phyloP scores from a whole-genome alignment of 2,329 filamentous ascomycete species.

The Talaromyces pinophilus region DNA sequence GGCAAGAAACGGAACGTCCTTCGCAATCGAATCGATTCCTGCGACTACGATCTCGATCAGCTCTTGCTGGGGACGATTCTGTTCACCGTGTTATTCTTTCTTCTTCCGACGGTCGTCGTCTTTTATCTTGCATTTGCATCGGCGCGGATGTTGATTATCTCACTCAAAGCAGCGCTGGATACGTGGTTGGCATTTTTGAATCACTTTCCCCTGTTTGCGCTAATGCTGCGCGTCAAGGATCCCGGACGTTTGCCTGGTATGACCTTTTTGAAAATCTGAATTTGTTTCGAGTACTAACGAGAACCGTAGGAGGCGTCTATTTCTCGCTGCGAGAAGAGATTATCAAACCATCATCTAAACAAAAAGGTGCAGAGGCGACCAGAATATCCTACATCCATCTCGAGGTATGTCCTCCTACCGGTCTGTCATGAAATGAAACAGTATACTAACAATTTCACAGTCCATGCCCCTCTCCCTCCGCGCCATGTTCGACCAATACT shows the following conservation, averaged over 20 bases:
- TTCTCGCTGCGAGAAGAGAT: slow-evolving; percentile 84
- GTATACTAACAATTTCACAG: slow-evolving; percentile 45
- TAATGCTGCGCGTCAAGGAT: slow-evolving; percentile 96
- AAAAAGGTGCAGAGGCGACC: slow-evolving; percentile 51
- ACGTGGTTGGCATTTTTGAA: slow-evolving; percentile 91
- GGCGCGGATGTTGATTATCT: slow-evolving; percentile 92
- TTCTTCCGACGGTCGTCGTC: slow-evolving; percentile 90
- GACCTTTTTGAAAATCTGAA: not conserved
- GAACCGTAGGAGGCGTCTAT: slow-evolving; percentile 68
- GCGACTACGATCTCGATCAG: slow-evolving; percentile 97
- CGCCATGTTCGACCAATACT: slow-evolving; percentile 98
- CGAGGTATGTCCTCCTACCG: slow-evolving; percentile 59
- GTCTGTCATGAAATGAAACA: not conserved
- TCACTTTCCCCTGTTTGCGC: slow-evolving; percentile 93
- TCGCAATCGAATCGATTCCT: slow-evolving; percentile 95
- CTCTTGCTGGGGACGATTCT: slow-evolving; percentile 93
- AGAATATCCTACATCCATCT: slow-evolving; percentile 78
- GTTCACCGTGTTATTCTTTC: slow-evolving; percentile 92
- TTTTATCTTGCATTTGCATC: slow-evolving; percentile 97
- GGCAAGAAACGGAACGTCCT: slow-evolving; percentile 98
- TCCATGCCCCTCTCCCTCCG: slow-evolving; percentile 85
- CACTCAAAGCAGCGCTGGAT: slow-evolving; percentile 85
- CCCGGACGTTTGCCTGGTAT: slow-evolving; percentile 79
- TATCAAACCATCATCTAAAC: slow-evolving; percentile 36
- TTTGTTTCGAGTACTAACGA: slow-evolving; percentile 2